These are phyloP conservation scores for Cryptosporidium sp. DNA, from an alignment of 169 alveolate species.

Conservation along the genomic window DNA sequence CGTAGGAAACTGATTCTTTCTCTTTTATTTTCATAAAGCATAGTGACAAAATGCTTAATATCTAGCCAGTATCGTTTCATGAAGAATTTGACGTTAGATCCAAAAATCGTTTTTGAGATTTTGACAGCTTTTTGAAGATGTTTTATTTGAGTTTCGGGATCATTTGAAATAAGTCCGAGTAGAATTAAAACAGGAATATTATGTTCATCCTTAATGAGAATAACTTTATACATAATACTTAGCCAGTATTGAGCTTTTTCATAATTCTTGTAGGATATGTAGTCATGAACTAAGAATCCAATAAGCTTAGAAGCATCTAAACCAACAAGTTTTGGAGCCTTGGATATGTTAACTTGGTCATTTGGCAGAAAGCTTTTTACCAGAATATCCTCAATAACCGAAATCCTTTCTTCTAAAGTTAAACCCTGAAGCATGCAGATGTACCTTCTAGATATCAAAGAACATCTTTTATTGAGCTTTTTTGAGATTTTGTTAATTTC, in stretches of 20 bases:
- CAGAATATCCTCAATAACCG: slow-evolving; percentile 7
- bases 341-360: background rate
- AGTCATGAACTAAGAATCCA: slow-evolving; percentile 12
- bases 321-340: slow-evolving; percentile 19
- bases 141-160: background rate
- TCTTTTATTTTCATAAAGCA: background rate
- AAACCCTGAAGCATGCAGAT: background rate
- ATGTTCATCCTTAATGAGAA: slow-evolving; percentile 13
- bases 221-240: background rate
- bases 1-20: background rate
- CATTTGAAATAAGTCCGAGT: slow-evolving; percentile 9
- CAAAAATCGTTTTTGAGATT: slow-evolving; percentile 17
- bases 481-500: background rate
- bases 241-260: slow-evolving; percentile 31
- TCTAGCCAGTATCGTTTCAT: slow-evolving; percentile 64
- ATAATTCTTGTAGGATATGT: background rate
- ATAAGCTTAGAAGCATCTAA: slow-evolving; percentile 36
- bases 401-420: background rate
- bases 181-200: slow-evolving; percentile 22
- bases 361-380: background rate
- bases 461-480: slow-evolving; percentile 20
- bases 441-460: background rate
- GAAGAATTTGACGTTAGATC: slow-evolving; percentile 17
- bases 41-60: background rate
- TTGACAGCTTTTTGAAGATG: slow-evolving; percentile 11